phyloP scores from a whole-genome alignment of 2,329 filamentous ascomycete genomes.

The Aureobasidium lini region DNA sequence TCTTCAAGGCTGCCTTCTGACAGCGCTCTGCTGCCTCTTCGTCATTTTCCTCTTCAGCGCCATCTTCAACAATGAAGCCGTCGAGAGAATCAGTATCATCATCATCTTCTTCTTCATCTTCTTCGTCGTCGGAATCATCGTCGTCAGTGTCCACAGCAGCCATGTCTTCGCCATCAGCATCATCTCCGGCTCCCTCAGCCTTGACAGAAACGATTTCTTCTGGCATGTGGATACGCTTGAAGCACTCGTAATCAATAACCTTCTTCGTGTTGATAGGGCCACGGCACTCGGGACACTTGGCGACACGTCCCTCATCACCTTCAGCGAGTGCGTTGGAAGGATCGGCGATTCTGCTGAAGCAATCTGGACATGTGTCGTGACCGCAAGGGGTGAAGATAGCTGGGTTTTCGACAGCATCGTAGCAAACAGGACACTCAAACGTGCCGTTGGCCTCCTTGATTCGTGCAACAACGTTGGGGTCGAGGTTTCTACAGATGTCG shows the following conservation, averaged over 20 bases:
- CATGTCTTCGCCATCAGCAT: slow-evolving; percentile 24
- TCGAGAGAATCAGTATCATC: slow-evolving; percentile 34
- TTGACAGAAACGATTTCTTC: slow-evolving; percentile 31
- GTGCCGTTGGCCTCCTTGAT: slow-evolving; percentile 50
- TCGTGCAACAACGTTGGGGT: slow-evolving; percentile 54
- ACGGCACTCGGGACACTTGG: slow-evolving; percentile 72
- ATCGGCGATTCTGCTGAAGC: slow-evolving; percentile 62
- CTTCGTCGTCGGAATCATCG: slow-evolving; percentile 33
- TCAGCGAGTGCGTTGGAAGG: slow-evolving; percentile 50
- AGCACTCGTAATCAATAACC: slow-evolving; percentile 66
- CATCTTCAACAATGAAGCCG: slow-evolving; percentile 48
- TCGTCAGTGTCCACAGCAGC: slow-evolving; percentile 29
- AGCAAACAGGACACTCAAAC: slow-evolving; percentile 78
- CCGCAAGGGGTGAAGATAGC: slow-evolving; percentile 77
- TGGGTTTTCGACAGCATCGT: slow-evolving; percentile 66
- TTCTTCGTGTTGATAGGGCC: slow-evolving; percentile 57
- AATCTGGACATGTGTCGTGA: slow-evolving; percentile 71
- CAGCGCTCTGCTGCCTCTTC: slow-evolving; percentile 3
- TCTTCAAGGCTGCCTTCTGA: slow-evolving; percentile 12
- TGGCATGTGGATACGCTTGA: slow-evolving; percentile 64
- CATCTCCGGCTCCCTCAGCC: slow-evolving; percentile 15
- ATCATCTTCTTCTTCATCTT: slow-evolving; percentile 32
- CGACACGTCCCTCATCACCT: slow-evolving; percentile 48
- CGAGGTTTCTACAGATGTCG: slow-evolving; percentile 55
- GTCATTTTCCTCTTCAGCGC: slow-evolving; percentile 27